Evolutionary conservation across 2,329 filamentous ascomycete species (phyloP).

Genomic region (Venturia asperata): DNA sequence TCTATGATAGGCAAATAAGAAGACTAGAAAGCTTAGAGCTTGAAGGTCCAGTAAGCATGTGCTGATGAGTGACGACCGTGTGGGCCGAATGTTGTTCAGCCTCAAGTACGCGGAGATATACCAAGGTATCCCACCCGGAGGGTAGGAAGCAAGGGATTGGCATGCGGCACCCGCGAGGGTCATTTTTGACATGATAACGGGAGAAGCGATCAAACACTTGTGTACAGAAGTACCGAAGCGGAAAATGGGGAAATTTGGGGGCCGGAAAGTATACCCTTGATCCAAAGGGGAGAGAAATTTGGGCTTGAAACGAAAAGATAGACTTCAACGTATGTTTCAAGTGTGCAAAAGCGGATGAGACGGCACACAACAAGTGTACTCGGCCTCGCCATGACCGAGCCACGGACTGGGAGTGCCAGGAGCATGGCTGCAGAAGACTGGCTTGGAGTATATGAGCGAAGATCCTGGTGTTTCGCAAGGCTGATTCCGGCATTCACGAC

Average conservation of each 20-base stretch:
- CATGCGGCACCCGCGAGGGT: not conserved
- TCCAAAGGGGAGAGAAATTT: not conserved
- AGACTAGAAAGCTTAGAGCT: not conserved
- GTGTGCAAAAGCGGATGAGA: not conserved
- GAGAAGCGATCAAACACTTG: not conserved
- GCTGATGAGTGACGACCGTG: not conserved
- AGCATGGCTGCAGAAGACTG: not conserved
- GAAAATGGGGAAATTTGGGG: not conserved
- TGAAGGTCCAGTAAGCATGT: not conserved
- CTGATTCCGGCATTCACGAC: not conserved
- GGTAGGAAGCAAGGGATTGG: not conserved
- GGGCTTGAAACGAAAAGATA: not conserved
- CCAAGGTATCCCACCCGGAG: not conserved
- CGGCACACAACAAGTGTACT: not conserved
- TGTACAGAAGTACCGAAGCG: not conserved
- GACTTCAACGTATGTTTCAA: not conserved
- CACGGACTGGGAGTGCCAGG: too few species aligned
- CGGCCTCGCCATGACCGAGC: slow-evolving; percentile 15
- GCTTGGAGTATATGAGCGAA: not conserved
- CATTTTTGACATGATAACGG: not conserved
- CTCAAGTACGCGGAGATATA: not conserved
- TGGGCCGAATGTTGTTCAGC: not conserved
- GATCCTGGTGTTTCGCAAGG: not conserved
- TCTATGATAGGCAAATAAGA: not conserved
- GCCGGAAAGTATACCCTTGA: not conserved